phyloP scores from a whole-genome alignment of 2,329 filamentous ascomycete genomes.

The Neopestalotiopsis sp. region DNA sequence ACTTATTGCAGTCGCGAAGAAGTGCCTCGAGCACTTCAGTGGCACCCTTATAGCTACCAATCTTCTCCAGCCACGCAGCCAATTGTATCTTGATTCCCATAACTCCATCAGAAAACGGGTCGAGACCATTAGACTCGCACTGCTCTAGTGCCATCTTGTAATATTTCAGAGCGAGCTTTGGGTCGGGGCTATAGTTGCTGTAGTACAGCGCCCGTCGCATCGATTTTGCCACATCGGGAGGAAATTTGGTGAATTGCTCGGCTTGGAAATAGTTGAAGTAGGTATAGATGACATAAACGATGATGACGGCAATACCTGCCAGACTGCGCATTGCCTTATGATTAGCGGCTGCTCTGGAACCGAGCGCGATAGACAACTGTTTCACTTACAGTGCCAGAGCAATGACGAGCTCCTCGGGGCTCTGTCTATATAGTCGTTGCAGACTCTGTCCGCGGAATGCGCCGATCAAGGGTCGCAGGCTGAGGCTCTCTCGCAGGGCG shows the following conservation, averaged over 20 bases:
- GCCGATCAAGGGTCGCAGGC: slow-evolving; percentile 39
- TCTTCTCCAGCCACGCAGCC: slow-evolving; percentile 78
- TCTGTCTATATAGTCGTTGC: slow-evolving; percentile 43
- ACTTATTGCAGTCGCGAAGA: slow-evolving; percentile 68
- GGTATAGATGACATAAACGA: slow-evolving; percentile 44
- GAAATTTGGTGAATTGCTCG: slow-evolving; percentile 61
- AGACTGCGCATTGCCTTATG: slow-evolving; percentile 38
- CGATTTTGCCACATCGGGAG: slow-evolving; percentile 74
- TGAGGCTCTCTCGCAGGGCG: slow-evolving; percentile 38
- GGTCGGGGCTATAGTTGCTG: slow-evolving; percentile 76
- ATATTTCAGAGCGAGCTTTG: slow-evolving; percentile 78
- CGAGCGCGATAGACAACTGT: background rate
- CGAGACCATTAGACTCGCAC: slow-evolving; percentile 75
- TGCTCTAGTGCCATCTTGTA: slow-evolving; percentile 80
- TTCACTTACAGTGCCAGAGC: slow-evolving; percentile 46
- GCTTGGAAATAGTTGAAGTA: slow-evolving; percentile 63
- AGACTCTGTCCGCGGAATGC: slow-evolving; percentile 45
- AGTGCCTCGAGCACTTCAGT: slow-evolving; percentile 81
- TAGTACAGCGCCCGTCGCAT: slow-evolving; percentile 88
- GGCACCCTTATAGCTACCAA: slow-evolving; percentile 71
- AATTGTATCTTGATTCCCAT: slow-evolving; percentile 87
- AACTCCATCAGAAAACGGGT: slow-evolving; percentile 90
- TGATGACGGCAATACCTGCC: slow-evolving; percentile 34
- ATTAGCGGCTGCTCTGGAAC: slow-evolving; percentile 32
- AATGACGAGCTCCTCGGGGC: slow-evolving; percentile 48